phyloP scores from a whole-genome alignment of 306 rosid genomes.

The Urtica urens region DNA sequence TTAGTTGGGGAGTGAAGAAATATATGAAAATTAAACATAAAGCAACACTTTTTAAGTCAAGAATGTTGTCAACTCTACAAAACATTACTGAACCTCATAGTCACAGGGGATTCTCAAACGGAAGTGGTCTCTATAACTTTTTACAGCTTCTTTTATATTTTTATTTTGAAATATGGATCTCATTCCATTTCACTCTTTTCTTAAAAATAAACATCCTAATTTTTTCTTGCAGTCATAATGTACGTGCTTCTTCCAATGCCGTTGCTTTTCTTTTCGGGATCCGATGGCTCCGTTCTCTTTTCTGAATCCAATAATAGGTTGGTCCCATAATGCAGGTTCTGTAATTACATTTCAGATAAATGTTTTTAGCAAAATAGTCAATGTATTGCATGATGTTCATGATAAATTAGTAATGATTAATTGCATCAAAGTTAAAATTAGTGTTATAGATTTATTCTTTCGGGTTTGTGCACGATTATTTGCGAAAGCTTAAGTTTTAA shows the following conservation, averaged over 20 bases:
- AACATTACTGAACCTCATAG: neutral
- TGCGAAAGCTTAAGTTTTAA: too few relatives aligned
- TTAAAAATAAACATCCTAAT: neutral
- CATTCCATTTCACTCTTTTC: neutral
- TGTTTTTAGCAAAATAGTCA: too few relatives aligned
- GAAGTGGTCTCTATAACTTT: too few relatives aligned
- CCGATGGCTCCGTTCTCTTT: slow-evolving; percentile 36
- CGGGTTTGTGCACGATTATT: too few relatives aligned
- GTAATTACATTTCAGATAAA: too few relatives aligned
- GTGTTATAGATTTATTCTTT: too few relatives aligned
- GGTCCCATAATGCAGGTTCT: too few relatives aligned
- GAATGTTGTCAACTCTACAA: neutral
- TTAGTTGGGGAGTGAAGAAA: neutral
- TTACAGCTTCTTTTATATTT: neutral
- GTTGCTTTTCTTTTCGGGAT: slow-evolving; percentile 59
- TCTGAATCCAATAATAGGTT: slow-evolving; percentile 52
- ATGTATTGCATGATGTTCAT: too few relatives aligned
- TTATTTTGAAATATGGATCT: neutral
- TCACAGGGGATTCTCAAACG: neutral
- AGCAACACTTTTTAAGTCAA: neutral
- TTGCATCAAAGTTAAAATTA: too few relatives aligned
- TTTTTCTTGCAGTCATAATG: slow-evolving; percentile 52
- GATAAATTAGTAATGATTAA: too few relatives aligned
- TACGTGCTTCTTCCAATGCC: slow-evolving; percentile 93
- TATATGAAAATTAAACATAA: neutral